phyloP scores from a whole-genome alignment of 768 basidiomycete species.

The Infundibulicybe gibba region DNA sequence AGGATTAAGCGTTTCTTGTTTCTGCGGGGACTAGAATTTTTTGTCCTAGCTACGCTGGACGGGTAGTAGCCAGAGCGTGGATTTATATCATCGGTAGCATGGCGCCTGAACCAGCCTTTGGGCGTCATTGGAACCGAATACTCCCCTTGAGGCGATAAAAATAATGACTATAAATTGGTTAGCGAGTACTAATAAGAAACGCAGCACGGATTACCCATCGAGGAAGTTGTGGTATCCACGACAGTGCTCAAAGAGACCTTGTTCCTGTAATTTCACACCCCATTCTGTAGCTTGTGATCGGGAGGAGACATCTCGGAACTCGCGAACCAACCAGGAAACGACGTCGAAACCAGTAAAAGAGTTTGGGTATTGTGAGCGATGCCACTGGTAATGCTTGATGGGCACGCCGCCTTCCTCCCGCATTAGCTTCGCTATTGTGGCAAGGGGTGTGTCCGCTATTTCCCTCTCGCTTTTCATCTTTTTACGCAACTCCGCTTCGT shows the following conservation, averaged over 20 bases:
- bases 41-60: conserved; percentile 28
- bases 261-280: conserved; percentile 72
- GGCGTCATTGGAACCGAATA: conserved; percentile 71
- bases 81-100: conserved; percentile 39
- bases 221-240: conserved; percentile 76
- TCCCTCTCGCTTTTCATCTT: conserved; percentile 79
- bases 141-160: conserved; percentile 84
- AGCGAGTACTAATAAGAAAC: neutral
- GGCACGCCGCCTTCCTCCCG: conserved; percentile 79
- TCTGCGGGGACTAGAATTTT: conserved; percentile 37
- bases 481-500: conserved; percentile 68
- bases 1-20: conserved; percentile 64
- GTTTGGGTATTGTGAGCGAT: conserved; percentile 66
- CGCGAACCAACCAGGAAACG: conserved; percentile 88
- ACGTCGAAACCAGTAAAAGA: conserved; percentile 89
- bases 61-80: conserved; percentile 29
- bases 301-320: conserved; percentile 85
- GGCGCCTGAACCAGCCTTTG: conserved; percentile 67
- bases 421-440: conserved; percentile 78
- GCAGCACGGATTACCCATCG: conserved; percentile 61
- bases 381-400: conserved; percentile 86
- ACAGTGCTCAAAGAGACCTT: conserved; percentile 86
- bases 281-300: conserved; percentile 77
- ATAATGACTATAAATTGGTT: conserved; percentile 59
- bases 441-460: conserved; percentile 60